phyloP scores from a whole-genome alignment of 148 eudicot species.

The Rhododendron henanense region DNA sequence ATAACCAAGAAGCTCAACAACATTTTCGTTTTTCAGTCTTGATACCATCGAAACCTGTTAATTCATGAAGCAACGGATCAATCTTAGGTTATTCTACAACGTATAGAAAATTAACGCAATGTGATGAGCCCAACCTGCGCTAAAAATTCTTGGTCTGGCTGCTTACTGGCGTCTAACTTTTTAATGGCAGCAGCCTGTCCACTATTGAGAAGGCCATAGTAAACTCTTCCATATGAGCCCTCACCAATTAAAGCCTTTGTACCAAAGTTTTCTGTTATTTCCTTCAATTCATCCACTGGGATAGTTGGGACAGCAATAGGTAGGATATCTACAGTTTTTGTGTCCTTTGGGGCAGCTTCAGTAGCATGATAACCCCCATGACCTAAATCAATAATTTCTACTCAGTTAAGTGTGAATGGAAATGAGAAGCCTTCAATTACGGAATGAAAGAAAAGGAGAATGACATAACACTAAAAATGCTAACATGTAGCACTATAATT shows the following conservation, averaged over 20 bases:
- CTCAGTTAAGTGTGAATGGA: background rate
- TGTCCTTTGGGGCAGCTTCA: conserved; percentile 53
- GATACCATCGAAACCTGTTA: conserved; percentile 66
- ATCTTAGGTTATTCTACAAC: background rate
- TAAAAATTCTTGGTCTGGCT: conserved; percentile 63
- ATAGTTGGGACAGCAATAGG: conserved; percentile 63
- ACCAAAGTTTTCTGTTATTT: conserved; percentile 61
- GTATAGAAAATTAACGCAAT: too few species aligned
- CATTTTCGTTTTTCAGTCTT: conserved; percentile 65
- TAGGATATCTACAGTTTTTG: conserved; percentile 44
- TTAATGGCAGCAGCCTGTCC: conserved; percentile 65
- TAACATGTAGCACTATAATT: background rate
- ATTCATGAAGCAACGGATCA: background rate
- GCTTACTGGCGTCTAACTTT: conserved; percentile 64
- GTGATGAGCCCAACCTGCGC: conserved; percentile 40
- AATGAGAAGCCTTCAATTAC: background rate
- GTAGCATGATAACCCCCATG: conserved; percentile 52
- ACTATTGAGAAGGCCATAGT: conserved; percentile 50
- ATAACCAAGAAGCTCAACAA: conserved; percentile 65
- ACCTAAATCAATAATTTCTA: conserved; percentile 34
- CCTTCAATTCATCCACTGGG: conserved; percentile 59
- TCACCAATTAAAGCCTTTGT: conserved; percentile 59
- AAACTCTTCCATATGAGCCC: conserved; percentile 71
- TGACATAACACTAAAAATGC: background rate
- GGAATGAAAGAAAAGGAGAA: background rate